These are phyloP conservation scores for Polychaeton citri DNA, from an alignment of 2,329 filamentous ascomycete species.

Conservation along the genomic window DNA sequence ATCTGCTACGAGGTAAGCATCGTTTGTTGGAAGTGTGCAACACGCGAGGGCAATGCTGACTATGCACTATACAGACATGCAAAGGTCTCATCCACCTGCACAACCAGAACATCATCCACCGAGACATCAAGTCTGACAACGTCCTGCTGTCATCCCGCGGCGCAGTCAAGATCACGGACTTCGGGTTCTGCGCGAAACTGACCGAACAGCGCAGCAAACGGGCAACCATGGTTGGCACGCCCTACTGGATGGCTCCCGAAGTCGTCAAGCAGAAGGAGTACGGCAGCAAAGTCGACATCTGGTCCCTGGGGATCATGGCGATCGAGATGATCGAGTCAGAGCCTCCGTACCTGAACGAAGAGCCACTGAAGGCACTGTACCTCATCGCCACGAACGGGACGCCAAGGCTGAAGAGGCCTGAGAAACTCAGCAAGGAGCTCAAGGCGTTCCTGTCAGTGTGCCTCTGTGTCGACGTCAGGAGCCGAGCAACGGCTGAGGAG, in stretches of 20 bases:
- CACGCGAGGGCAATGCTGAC: not conserved
- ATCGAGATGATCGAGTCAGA: constrained; percentile 99
- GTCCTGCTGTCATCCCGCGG: constrained; percentile 87
- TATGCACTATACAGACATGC: constrained; percentile 67
- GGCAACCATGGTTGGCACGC: constrained; percentile 97
- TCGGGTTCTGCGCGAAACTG: constrained; percentile 96
- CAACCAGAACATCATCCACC: constrained; percentile 94
- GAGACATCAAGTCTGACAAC: constrained; percentile 98
- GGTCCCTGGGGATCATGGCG: constrained; percentile 97
- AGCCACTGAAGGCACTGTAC: constrained; percentile 81
- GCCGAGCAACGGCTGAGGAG: constrained; percentile 80
- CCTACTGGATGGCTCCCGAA: constrained; percentile 99
- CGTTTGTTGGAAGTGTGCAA: no score
- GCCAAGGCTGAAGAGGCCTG: constrained; percentile 90
- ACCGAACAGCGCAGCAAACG: constrained; percentile 95
- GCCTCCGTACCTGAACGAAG: constrained; percentile 91
- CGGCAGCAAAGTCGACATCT: constrained; percentile 95
- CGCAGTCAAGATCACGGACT: constrained; percentile 96
- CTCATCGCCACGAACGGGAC: constrained; percentile 97
- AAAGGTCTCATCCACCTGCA: constrained; percentile 89
- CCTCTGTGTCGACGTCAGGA: constrained; percentile 91
- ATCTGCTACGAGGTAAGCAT: constrained; percentile 81
- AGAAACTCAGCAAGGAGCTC: constrained; percentile 94
- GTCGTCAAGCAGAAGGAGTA: constrained; percentile 97
- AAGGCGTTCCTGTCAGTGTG: constrained; percentile 96